Conservation (phyloP, 2,329 filamentous ascomycete species). For the Aspergillus sp. region DNA sequence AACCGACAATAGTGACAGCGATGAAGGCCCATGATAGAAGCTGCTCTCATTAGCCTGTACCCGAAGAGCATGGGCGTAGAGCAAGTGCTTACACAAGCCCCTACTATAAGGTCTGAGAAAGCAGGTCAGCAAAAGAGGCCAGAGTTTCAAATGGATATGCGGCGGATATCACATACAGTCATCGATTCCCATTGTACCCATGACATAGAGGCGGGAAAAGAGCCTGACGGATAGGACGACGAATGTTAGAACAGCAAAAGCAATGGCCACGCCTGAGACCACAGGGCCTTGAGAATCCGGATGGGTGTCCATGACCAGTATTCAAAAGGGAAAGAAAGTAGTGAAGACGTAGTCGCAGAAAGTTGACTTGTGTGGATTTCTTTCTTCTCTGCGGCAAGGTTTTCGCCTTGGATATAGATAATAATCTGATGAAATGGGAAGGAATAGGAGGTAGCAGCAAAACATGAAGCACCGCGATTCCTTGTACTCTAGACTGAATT, state of each 20-base stretch:
- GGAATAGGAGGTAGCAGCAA: too few species aligned
- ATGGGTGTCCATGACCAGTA: conserved; percentile 7
- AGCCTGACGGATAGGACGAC: conserved; percentile 30
- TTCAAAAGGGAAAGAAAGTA: background rate
- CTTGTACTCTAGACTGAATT: background rate
- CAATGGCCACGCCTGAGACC: conserved; percentile 25
- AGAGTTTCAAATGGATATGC: background rate
- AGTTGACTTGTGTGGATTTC: background rate
- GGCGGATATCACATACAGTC: conserved; percentile 16
- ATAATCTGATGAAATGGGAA: too few species aligned
- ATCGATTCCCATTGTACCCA: conserved; percentile 21
- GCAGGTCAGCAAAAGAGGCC: conserved; percentile 5
- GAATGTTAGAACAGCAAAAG: conserved; percentile 31
- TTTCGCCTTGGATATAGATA: too few species aligned
- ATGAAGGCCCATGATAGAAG: conserved; percentile 28
- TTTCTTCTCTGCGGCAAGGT: background rate
- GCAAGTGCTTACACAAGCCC: conserved; percentile 18
- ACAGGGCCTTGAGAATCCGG: conserved; percentile 25
- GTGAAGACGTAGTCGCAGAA: background rate
- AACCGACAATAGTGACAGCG: conserved; percentile 25
- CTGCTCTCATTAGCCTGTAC: conserved; percentile 11
- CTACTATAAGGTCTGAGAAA: conserved; percentile 19
- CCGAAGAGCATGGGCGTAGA: background rate
- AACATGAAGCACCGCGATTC: too few species aligned
- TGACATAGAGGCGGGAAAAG: conserved; percentile 32